Evolutionary conservation across 225 moss, liverwort and hornwort genomes (phyloP), one percentile per base, ranked within the genome.

Genomic region (Antitrichia curtipendula): DNA sequence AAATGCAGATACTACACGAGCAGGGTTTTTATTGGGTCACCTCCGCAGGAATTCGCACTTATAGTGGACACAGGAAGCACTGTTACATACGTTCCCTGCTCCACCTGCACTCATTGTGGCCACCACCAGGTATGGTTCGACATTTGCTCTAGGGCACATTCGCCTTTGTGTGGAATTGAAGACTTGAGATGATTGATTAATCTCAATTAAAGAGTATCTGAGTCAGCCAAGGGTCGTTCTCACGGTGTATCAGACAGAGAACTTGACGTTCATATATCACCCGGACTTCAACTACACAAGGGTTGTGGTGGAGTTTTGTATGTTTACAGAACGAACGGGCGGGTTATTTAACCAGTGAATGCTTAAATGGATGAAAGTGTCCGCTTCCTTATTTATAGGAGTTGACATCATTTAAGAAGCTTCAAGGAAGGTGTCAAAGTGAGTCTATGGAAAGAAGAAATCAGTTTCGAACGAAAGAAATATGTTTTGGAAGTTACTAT

Each of bases 11-110:
- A 99, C 82, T 99, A 96, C 85, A 96, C 97, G 64, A 94, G 95
- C 91, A 93, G 91, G 88, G 91, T 99, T 80, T 93, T 81, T 58
- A 94, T 99, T 71, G 98, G 98, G 78, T 94, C 96, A 61, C 98
- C 98, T 34, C 86, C 96, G 19, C 93, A 95, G 80, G 95, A 99
- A 82, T 99, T 96, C 69, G 94, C 98, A 50, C 93, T 99, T 54
- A 99, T 99, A 74, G 98, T 99, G 86, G 98, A 99, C 85, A 97
- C 98, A 49, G 98, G 98, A 61, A 99, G 98, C 94, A 96, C 97
- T 43, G 95, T 99, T 66, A 96, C 98, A 81, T 99, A 99, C 90
- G 98, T 99, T 59, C 98, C 98, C 47, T 99, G 98, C 91, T 93
- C 97, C 64, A 93, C 94, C 53, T 99, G 98, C 85, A 96, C 91